These are phyloP conservation scores for Haplographium delicatum DNA, from an alignment of 495 filamentous ascomycete genomes.

Conservation along the genomic window DNA sequence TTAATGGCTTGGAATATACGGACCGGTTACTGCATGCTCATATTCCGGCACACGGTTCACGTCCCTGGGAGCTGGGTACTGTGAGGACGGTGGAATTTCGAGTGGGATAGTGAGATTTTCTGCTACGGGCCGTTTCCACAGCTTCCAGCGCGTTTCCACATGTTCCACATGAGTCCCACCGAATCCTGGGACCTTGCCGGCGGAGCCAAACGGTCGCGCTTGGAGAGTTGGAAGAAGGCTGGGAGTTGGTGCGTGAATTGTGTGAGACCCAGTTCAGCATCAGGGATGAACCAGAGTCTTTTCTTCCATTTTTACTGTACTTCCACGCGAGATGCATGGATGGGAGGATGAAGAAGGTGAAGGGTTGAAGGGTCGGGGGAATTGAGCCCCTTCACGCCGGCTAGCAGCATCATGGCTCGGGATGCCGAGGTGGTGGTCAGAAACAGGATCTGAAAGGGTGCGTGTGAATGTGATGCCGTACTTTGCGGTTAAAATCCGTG, in stretches of 20 bases:
- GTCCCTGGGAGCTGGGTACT: no score
- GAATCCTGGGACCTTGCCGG: not conserved
- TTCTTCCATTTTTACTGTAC: no score
- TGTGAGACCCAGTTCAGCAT: not conserved
- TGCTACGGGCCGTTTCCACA: no score
- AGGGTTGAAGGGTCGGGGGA: conserved; percentile 2
- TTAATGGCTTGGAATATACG: no score
- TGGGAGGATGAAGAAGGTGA: not conserved
- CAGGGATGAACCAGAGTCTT: not conserved
- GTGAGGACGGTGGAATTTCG: no score
- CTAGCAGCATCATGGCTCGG: not conserved
- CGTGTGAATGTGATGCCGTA: not conserved
- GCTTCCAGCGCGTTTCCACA: no score
- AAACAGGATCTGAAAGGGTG: not conserved
- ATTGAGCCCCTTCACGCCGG: not conserved
- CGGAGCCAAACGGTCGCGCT: conserved; percentile 9
- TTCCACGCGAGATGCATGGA: conserved; percentile 10
- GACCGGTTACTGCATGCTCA: no score
- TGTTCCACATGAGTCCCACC: not conserved
- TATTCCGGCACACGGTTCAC: no score
- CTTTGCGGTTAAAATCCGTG: not conserved
- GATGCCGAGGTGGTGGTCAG: conserved; percentile 4
- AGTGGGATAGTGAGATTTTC: no score
- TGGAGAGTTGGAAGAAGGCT: not conserved
- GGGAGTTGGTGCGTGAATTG: not conserved